Conservation (phyloP, 164 flowering plant genomes). For the Magnolia officinalis region DNA sequence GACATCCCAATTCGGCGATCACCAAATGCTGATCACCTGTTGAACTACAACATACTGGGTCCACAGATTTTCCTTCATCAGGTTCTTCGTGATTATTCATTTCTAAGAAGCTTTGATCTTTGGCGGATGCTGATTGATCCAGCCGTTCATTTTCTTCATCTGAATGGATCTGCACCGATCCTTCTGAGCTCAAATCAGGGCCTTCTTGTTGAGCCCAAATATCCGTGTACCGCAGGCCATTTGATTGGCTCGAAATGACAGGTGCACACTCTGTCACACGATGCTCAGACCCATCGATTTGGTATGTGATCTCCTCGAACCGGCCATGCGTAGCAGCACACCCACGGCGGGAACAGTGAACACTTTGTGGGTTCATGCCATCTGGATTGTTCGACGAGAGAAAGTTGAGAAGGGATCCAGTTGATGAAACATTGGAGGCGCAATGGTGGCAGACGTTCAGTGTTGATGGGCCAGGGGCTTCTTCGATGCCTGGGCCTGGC, state of each 20-base stretch:
- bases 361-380: conserved; percentile 26
- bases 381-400: conserved; percentile 30
- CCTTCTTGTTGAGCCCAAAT: conserved; percentile 47
- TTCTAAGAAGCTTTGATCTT: conserved; percentile 22
- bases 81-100: conserved; percentile 18
- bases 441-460: conserved; percentile 44
- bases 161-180: conserved; percentile 38
- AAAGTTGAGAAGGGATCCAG: conserved; percentile 46
- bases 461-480: conserved; percentile 21
- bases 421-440: conserved; percentile 35
- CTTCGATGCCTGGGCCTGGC: conserved; percentile 32
- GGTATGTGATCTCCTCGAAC: conserved; percentile 69
- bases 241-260: conserved; percentile 26
- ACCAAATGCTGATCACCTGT: not conserved
- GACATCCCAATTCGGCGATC: not conserved
- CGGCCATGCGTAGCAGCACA: conserved; percentile 77
- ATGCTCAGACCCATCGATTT: conserved; percentile 49
- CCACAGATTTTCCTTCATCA: conserved; percentile 19
- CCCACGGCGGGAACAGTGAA: conserved; percentile 41
- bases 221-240: conserved; percentile 24
- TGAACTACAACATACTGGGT: not conserved
- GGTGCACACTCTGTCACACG: conserved; percentile 34
- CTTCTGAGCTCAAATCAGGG: conserved; percentile 42
- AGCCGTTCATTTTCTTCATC: conserved; percentile 27
- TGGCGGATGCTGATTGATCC: conserved; percentile 8